Percentiles rank a stretch among this genome's conserved stretches.
phyloP scores from a whole-genome alignment of 176 grass and related monocot species.

The Oryza officinalis region DNA sequence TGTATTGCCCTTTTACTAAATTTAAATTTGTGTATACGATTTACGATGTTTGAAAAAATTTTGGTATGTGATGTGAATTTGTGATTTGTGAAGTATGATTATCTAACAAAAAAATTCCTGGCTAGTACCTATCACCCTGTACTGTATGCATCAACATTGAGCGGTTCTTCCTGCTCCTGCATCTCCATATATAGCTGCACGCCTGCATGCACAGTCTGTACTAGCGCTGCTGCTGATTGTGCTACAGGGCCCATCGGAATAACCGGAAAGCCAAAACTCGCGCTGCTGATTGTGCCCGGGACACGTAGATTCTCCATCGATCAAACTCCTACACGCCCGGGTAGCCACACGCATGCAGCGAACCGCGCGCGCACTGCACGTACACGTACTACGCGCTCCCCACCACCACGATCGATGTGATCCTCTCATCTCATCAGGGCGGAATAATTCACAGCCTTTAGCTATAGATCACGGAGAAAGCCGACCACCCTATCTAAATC shows the following conservation, averaged over 20 bases:
- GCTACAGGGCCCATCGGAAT: neutral
- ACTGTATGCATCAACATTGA: neutral
- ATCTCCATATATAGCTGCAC: neutral
- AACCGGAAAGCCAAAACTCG: slow-evolving; percentile 38
- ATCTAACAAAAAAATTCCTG: too few relatives aligned
- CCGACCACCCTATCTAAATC: slow-evolving; percentile 42
- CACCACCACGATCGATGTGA: slow-evolving; percentile 21
- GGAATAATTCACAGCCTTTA: slow-evolving; percentile 16
- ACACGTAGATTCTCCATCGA: neutral
- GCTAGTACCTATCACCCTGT: too few relatives aligned
- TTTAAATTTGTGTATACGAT: too few relatives aligned
- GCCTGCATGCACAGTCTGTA: neutral
- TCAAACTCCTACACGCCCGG: neutral
- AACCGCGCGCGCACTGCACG: neutral
- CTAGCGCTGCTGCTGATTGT: too few relatives aligned
- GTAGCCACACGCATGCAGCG: slow-evolving; percentile 16
- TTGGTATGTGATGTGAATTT: too few relatives aligned
- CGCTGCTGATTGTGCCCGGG: slow-evolving; percentile 23
- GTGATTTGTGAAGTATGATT: too few relatives aligned
- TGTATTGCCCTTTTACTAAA: too few relatives aligned
- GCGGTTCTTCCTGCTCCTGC: neutral
- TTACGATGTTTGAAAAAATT: too few relatives aligned
- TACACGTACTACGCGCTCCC: neutral
- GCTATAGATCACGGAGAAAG: slow-evolving; percentile 24
- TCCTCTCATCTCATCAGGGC: neutral